Evolutionary conservation across 495 filamentous ascomycete species (phyloP).

Genomic region (Penicillium paxilli): DNA sequence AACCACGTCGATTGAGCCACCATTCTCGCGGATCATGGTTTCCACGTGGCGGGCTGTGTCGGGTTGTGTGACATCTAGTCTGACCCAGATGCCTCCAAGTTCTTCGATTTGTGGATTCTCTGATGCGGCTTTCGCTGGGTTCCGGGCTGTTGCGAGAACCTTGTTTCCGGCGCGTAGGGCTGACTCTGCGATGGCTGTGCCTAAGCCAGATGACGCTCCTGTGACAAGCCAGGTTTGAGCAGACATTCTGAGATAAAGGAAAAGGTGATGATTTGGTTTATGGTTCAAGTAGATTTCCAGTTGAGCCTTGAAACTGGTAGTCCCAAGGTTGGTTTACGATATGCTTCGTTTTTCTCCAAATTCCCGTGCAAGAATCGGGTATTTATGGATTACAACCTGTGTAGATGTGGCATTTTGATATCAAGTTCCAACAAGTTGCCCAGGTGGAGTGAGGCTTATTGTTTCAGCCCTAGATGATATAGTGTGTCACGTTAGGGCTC

Average conservation of each 20-base stretch:
- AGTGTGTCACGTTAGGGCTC: background rate
- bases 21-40: constrained; percentile 9
- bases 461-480: background rate
- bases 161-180: constrained; percentile 50
- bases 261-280: background rate
- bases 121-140: constrained; percentile 33
- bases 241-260: background rate
- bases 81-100: constrained; percentile 27
- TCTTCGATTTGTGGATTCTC: constrained; percentile 21
- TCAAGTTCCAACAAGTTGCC: no score
- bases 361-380: no score
- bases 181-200: constrained; percentile 41
- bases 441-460: background rate
- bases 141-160: constrained; percentile 59
- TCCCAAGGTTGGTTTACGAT: no score
- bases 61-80: constrained; percentile 43
- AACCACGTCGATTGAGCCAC: constrained; percentile 24
- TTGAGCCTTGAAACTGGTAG: no score
- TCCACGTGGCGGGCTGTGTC: constrained; percentile 20
- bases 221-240: constrained; percentile 52
- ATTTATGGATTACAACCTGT: no score
- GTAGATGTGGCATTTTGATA: background rate
- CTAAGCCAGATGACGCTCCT: constrained; percentile 55
- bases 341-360: no score
- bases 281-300: no score